Conservation (phyloP, 2,329 filamentous ascomycete genomes). For the Epichloe uncinata region DNA sequence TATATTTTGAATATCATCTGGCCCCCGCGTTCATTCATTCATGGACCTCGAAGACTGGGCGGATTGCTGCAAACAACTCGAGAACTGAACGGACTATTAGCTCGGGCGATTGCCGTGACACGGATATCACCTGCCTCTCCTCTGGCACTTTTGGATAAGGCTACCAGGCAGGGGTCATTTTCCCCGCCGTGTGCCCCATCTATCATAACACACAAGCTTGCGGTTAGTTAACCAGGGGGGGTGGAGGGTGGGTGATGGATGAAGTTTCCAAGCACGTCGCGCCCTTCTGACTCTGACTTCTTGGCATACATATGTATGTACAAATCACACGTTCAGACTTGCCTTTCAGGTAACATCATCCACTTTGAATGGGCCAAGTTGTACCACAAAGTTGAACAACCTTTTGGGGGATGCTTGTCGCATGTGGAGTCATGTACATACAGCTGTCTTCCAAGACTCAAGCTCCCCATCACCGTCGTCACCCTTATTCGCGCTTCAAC, state of each 20-base stretch:
- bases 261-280: conserved; percentile 1
- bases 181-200: conserved; percentile 3
- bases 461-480: neutral
- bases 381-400: neutral
- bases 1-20: neutral
- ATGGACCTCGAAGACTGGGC: neutral
- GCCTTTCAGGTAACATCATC: neutral
- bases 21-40: neutral
- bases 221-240: neutral
- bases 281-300: conserved; percentile 1
- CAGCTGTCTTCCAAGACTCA: neutral
- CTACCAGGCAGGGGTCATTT: conserved; percentile 1
- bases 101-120: conserved; percentile 1
- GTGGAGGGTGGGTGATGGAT: neutral
- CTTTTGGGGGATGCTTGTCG: neutral
- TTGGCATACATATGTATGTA: neutral
- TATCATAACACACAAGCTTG: neutral
- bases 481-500: neutral
- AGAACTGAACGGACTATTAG: neutral
- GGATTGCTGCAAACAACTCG: neutral
- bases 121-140: neutral
- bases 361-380: conserved; percentile 1
- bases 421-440: conserved; percentile 1
- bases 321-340: neutral
- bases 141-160: conserved; percentile 2